Percentiles rank a stretch among this genome's conserved stretches.
Conservation (phyloP, 352 stramenopile genomes). For the Phytopythium kandeliae region DNA sequence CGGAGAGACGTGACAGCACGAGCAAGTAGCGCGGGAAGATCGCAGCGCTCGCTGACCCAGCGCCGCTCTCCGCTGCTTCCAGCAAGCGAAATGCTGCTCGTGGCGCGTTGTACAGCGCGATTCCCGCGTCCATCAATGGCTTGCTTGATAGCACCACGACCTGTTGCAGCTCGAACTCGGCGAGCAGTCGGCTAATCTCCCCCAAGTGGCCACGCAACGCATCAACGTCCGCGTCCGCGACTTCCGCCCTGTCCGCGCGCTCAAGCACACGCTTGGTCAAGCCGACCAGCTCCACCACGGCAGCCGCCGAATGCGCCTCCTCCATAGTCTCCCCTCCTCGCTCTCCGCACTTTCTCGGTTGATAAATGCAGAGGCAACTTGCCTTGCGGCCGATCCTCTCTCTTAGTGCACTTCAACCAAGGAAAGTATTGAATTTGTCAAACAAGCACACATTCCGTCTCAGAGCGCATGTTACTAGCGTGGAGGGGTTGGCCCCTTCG, state of each 20-base stretch:
- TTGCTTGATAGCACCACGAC: slow-evolving; percentile 21
- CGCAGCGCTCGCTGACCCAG: neutral
- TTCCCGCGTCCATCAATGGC: slow-evolving; percentile 50
- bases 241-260: neutral
- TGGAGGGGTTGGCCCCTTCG: no score
- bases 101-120: slow-evolving; percentile 68
- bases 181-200: slow-evolving; percentile 26
- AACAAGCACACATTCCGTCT: no score
- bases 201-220: slow-evolving; percentile 7
- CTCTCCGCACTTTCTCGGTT: neutral
- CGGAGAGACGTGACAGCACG: slow-evolving; percentile 38
- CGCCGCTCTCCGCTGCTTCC: slow-evolving; percentile 13
- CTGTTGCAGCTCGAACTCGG: slow-evolving; percentile 13
- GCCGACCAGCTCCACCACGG: neutral
- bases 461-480: no score
- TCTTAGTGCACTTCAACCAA: neutral
- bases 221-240: neutral
- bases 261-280: neutral
- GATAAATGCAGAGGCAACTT: neutral
- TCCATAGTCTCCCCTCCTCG: neutral
- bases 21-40: slow-evolving; percentile 25
- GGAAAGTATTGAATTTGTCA: no score
- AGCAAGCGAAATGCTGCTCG: slow-evolving; percentile 32
- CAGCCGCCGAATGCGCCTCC: neutral
- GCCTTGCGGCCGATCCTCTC: neutral